Base-by-base conservation (phyloP, 129 eudicot genomes). In the Tagetes erecta region DNA sequence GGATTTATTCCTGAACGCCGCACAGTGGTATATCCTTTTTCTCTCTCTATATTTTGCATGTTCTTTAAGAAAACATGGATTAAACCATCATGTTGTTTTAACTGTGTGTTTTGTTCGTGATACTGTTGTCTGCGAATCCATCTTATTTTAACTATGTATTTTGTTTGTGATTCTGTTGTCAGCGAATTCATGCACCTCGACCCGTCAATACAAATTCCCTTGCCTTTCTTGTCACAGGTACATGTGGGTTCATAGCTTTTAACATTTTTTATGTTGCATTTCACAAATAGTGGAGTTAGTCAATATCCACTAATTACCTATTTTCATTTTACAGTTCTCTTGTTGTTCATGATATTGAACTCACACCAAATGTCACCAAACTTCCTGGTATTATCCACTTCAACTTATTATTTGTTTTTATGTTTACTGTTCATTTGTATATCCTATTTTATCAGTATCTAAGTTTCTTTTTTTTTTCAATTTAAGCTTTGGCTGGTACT, bases 351-450 rank as follows among this genome's bases (percentile, higher is more conserved):
- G 92, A 86, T 92, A 77, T 84, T 90, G 53, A 92, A 92, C 86
- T 87, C 98, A 3, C 92, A 90, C 80, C 98, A 92, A 75, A 92
- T 92, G 95, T 86, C 98, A 73, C 90, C 98, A 13, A 92, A 90
- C 83, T 87, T 92, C 78, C 85, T 92, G 98, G 98, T 92, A 76
- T 76, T 79, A 64, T 78, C 62, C 47, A 45, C 56, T 62, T 56
- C 33, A 34, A 56, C 36, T 30, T 52, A 20, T 40, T 42, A n/a
- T 6, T 20, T 47, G 3, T 68, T 45, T 11, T 27, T 47, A 60
- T 62, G 71, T 50, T n/a, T 70, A 36, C 71, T 10, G 34, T 64
- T 37, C 31, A 47, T 74, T 56, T 36, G 36, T 40, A 68, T 5
- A 66, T 64, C 35, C 8, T 12, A 58, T 59, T 47, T 12, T 50